Percentiles rank a stretch among this genome's conserved stretches.
These are phyloP conservation scores for Boletus rubroflammeus DNA, from an alignment of 768 basidiomycete species.

Conservation along the genomic window DNA sequence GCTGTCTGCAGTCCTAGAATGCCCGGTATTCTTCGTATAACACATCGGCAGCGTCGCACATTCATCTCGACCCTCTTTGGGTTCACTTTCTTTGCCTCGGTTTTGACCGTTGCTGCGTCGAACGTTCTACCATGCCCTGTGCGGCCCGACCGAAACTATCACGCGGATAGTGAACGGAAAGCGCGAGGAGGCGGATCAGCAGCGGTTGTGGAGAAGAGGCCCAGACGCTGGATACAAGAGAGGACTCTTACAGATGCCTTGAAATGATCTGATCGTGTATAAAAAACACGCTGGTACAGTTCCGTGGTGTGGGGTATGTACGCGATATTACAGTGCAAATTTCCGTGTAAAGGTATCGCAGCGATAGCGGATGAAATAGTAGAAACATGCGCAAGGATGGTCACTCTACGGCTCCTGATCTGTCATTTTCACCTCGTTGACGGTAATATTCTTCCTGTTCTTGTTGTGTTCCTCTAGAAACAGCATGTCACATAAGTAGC, in stretches of 20 bases:
- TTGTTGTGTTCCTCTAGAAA: conserved; percentile 53
- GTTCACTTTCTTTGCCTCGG: conserved; percentile 72
- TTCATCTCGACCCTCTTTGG: conserved; percentile 78
- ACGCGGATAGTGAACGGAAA: conserved; percentile 48
- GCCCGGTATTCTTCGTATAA: conserved; percentile 59
- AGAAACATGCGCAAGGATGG: conserved; percentile 8
- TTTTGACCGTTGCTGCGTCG: conserved; percentile 78
- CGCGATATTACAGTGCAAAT: conserved; percentile 29
- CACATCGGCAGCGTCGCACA: conserved; percentile 56
- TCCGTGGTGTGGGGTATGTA: conserved; percentile 24
- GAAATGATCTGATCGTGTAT: conserved; percentile 13
- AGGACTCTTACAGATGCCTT: too few species aligned
- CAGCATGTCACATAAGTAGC: conserved; percentile 13
- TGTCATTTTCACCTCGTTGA: conserved; percentile 30
- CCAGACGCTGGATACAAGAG: conserved; percentile 83
- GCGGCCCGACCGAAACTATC: conserved; percentile 53
- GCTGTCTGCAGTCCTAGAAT: conserved; percentile 51
- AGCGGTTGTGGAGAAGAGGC: conserved; percentile 57
- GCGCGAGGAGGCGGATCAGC: conserved; percentile 22
- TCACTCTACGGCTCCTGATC: conserved; percentile 18
- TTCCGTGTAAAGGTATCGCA: conserved; percentile 24
- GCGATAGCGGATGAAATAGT: conserved; percentile 4
- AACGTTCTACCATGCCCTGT: conserved; percentile 78
- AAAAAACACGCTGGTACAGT: conserved; percentile 21
- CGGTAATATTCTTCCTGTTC: conserved; percentile 59